These are phyloP conservation scores for Recurvomyces mirabilis DNA, from an alignment of 495 filamentous ascomycete genomes.

Conservation along the genomic window DNA sequence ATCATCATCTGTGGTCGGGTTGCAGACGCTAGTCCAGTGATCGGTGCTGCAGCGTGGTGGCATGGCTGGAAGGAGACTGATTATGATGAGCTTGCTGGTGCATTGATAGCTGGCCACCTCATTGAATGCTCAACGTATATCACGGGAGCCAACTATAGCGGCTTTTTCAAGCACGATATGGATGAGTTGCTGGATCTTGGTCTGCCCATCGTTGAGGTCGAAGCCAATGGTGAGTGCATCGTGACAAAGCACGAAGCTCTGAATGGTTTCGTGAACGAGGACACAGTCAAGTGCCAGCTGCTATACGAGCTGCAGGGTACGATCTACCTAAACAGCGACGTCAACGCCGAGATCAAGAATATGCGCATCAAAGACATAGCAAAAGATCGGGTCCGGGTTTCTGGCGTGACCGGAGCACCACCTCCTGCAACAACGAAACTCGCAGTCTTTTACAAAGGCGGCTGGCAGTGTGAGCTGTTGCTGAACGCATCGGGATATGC, in stretches of 20 bases:
- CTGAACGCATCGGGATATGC: conserved; percentile 36
- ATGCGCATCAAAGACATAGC: conserved; percentile 32
- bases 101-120: conserved; percentile 26
- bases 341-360: conserved; percentile 41
- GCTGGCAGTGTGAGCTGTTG: conserved; percentile 36
- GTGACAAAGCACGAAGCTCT: conserved; percentile 28
- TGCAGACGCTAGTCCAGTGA: conserved; percentile 25
- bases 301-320: conserved; percentile 52
- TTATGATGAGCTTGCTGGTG: conserved; percentile 21
- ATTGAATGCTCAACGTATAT: conserved; percentile 26
- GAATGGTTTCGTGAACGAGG: conserved; percentile 32
- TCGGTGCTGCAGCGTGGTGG: conserved; percentile 25
- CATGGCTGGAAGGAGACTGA: conserved; percentile 20
- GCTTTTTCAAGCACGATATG: conserved; percentile 38
- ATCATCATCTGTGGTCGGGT: conserved; percentile 27
- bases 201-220: conserved; percentile 50
- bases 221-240: conserved; percentile 36
- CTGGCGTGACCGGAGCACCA: conserved; percentile 34
- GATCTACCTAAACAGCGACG: conserved; percentile 47
- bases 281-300: conserved; percentile 44
- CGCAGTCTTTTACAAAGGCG: conserved; percentile 38
- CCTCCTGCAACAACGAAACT: conserved; percentile 48
- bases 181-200: conserved; percentile 40
- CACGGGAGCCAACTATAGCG: conserved; percentile 44
- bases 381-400: conserved; percentile 32